Base-by-base conservation (phyloP, 2,329 filamentous ascomycete genomes). In the Periconia digitata region DNA sequence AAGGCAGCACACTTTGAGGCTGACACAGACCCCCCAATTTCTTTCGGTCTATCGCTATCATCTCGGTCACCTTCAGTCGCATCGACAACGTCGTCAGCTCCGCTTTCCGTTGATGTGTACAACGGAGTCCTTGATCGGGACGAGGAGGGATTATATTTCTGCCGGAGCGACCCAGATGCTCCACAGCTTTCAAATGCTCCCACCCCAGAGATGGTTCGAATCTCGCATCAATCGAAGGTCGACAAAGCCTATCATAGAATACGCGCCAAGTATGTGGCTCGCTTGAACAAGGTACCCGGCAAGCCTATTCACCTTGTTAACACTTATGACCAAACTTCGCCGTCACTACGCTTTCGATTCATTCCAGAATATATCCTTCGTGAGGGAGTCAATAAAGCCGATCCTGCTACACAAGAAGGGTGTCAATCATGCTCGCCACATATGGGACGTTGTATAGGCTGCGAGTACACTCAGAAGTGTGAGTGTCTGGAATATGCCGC, bases 281-380 rank as follows among this genome's bases (percentile, higher is more conserved):
- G 67, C 49, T 47, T 73, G 4, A 21, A 54, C n/a, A 38, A 53
- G 47, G 35, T 72, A 17, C 54, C 63, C 46, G 62, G 72, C 44
- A 61, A 63, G 3, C 54, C 54, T 0, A 78, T 90, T 21, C 81
- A 81, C 0, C 78, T 92, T 1, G 72, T 85, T 43, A 92, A 92
- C 62, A 72, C 77, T 0, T 70, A 81, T 2, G 85, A 87, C 56
- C 70, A 77, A 1, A 48, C 76, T 59, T 55, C 77, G 58, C 79
- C 79, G 0, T 84, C 87, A 0, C 70, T 81, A 0, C 73, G 80
- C 34, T 95, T 94, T 58, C 76, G 76, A 0, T 92, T 92, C 66
- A 85, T 91, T 44, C 75, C 85, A 6, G 70, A 78, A 1, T 85
- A 83, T 8, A 73, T 86, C 3, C 74, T 88, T 1, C 72, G 80